A percentile compares a stretch with the other conserved stretches of the same genome.
phyloP scores from a whole-genome alignment of 441 rosid species.

The Erodium texanum region DNA sequence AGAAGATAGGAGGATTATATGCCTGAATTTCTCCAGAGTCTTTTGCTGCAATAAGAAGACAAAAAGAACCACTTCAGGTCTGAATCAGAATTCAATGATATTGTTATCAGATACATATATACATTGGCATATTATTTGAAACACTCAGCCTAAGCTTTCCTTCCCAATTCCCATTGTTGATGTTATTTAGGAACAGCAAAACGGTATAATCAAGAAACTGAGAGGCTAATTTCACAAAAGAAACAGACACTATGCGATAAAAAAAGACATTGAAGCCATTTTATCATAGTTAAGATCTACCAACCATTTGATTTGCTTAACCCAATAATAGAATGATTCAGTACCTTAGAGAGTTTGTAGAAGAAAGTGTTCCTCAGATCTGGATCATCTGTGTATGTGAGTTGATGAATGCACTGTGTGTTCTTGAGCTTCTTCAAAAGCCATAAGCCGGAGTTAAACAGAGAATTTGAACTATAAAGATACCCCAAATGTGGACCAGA shows the following conservation, averaged over 20 bases:
- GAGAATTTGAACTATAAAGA: conserved; percentile 83
- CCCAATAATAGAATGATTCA: background rate
- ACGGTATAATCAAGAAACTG: no score
- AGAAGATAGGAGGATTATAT: conserved; percentile 64
- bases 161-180: no score
- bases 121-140: background rate
- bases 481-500: conserved; percentile 94
- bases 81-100: background rate
- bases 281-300: no score
- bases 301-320: no score
- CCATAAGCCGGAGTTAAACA: conserved; percentile 93
- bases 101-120: no score
- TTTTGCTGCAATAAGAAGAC: conserved; percentile 49
- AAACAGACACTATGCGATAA: no score
- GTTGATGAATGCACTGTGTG: conserved; percentile 89
- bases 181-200: no score
- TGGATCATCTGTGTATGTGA: conserved; percentile 82
- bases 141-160: no score
- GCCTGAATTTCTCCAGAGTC: conserved; percentile 67
- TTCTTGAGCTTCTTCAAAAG: conserved; percentile 79
- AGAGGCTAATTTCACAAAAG: no score
- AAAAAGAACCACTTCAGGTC: conserved; percentile 18
- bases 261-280: no score
- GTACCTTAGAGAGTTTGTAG: conserved; percentile 69
- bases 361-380: conserved; percentile 67